Conservation (phyloP, 2,329 filamentous ascomycete species). For the Pseudogymnoascus sp. region DNA sequence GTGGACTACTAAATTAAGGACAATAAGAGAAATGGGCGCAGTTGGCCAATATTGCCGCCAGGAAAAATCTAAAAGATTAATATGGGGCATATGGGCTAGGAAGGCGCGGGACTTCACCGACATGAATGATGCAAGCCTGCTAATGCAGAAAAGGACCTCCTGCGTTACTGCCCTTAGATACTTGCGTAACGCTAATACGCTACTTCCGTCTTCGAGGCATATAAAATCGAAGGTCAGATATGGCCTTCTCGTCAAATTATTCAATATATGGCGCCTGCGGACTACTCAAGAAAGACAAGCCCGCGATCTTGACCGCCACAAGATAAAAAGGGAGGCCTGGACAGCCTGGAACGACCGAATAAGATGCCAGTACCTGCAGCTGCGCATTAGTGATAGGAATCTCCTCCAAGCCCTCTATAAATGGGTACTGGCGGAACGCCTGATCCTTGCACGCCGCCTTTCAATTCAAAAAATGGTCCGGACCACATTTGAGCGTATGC, state of each 20-base stretch:
- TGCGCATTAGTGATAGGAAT: constrained; percentile 48
- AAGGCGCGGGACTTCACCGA: background rate
- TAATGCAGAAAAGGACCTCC: background rate
- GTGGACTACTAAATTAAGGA: constrained; percentile 19
- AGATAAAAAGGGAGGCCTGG: constrained; percentile 50
- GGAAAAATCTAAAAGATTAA: background rate
- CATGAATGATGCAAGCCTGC: background rate
- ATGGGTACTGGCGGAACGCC: constrained; percentile 49
- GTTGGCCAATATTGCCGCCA: background rate
- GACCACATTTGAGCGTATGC: constrained; percentile 33
- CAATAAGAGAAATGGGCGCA: background rate
- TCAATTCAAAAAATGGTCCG: constrained; percentile 34
- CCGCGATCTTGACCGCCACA: constrained; percentile 40
- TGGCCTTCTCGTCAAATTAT: constrained; percentile 38
- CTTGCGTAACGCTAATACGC: constrained; percentile 22
- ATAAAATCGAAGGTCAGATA: constrained; percentile 38
- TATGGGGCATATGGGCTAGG: background rate
- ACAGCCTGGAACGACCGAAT: constrained; percentile 56
- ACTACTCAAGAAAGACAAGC: constrained; percentile 40
- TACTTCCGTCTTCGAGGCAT: constrained; percentile 26
- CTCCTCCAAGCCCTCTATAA: constrained; percentile 50
- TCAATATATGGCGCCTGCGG: constrained; percentile 44
- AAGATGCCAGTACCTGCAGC: constrained; percentile 44
- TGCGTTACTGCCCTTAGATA: constrained; percentile 19
- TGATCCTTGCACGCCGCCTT: constrained; percentile 33